Percentiles rank a stretch among this genome's conserved stretches.
These are phyloP conservation scores for Tricholoma terreum DNA, from an alignment of 768 basidiomycete genomes.

Conservation along the genomic window DNA sequence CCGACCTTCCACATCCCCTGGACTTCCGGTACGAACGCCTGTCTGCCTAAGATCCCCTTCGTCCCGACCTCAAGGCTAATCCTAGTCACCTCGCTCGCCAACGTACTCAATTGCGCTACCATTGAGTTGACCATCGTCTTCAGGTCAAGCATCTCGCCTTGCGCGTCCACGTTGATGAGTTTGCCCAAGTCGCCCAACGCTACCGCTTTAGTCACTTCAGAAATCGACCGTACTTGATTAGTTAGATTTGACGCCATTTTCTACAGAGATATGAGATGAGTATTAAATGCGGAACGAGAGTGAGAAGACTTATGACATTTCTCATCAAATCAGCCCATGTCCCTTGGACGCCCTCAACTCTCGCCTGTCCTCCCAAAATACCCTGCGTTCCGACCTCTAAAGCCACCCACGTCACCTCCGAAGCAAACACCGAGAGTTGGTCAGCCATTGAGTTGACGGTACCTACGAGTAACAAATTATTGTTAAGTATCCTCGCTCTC, in stretches of 20 bases:
- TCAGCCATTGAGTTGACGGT: too few species aligned
- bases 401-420: slow-evolving; percentile 77
- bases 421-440: slow-evolving; percentile 86
- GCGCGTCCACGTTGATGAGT: slow-evolving; percentile 87
- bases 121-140: slow-evolving; percentile 85
- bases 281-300: slow-evolving; percentile 18
- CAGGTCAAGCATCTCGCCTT: slow-evolving; percentile 91
- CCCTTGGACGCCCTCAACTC: too few species aligned
- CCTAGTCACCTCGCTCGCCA: slow-evolving; percentile 81
- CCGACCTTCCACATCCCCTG: slow-evolving; percentile 88
- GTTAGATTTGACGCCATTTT: slow-evolving; percentile 87
- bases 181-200: slow-evolving; percentile 81
- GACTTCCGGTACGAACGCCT: slow-evolving; percentile 92
- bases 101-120: slow-evolving; percentile 78
- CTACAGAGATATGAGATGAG: too few species aligned
- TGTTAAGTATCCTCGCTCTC: too few species aligned
- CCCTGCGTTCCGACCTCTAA: too few species aligned
- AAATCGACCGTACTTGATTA: slow-evolving; percentile 87
- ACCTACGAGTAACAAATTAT: too few species aligned
- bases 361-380: too few species aligned
- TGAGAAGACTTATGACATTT: slow-evolving; percentile 60
- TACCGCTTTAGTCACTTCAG: slow-evolving; percentile 85
- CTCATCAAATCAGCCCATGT: slow-evolving; percentile 81
- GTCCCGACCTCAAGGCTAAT: slow-evolving; percentile 92
- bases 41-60: slow-evolving; percentile 90